Evolutionary conservation across 176 grass and related monocot species (phyloP).

Genomic region (Oryza nivara): DNA sequence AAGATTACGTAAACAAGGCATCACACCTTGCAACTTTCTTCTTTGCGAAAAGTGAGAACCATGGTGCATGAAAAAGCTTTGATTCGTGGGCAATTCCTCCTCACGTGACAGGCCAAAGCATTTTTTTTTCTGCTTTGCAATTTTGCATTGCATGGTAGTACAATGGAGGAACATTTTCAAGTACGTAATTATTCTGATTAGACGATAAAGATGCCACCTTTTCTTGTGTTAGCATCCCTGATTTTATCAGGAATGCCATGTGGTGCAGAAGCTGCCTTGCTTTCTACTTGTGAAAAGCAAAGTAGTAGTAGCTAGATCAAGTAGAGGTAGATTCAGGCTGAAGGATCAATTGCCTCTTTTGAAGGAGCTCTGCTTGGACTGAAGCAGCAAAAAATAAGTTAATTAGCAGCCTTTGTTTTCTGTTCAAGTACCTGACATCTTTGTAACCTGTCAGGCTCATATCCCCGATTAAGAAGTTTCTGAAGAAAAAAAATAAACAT

Average conservation of each 20-base stretch:
- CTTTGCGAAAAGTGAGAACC: conserved; percentile 22
- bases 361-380: background rate
- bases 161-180: conserved; percentile 14
- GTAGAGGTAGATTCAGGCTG: conserved; percentile 18
- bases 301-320: conserved; percentile 5
- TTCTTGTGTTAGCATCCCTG: background rate
- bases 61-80: conserved; percentile 14
- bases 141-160: background rate
- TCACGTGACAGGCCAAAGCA: conserved; percentile 39
- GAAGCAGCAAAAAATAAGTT: background rate
- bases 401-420: conserved; percentile 4
- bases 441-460: background rate
- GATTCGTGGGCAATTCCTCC: conserved; percentile 29
- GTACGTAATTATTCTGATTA: background rate
- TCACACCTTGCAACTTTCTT: conserved; percentile 37
- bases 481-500: background rate
- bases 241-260: background rate
- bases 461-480: background rate
- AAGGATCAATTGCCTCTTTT: conserved; percentile 3
- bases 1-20: conserved; percentile 38
- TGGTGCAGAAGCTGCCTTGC: background rate
- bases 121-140: background rate
- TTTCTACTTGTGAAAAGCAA: conserved; percentile 26
- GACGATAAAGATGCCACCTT: background rate
- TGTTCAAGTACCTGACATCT: background rate